These are phyloP conservation scores for Metarhizium guizhouense DNA, from an alignment of 2,329 filamentous ascomycete species.

Conservation along the genomic window DNA sequence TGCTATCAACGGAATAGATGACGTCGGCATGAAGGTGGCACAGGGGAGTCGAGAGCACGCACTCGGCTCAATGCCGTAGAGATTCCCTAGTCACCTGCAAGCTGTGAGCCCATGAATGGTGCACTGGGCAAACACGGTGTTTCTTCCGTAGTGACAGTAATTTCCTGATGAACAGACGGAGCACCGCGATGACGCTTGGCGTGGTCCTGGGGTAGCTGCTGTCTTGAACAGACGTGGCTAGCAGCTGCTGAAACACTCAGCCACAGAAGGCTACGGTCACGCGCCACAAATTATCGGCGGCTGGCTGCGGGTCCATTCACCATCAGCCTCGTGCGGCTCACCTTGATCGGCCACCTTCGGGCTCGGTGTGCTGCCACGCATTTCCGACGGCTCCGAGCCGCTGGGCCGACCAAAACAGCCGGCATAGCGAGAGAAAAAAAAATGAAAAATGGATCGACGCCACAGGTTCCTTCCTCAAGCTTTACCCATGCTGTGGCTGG, in stretches of 20 bases:
- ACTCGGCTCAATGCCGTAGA: neutral
- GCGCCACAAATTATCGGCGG: slow-evolving; percentile 6
- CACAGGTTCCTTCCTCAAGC: slow-evolving; percentile 1
- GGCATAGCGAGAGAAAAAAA: slow-evolving; percentile 7
- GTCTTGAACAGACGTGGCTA: neutral
- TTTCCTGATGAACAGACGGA: neutral
- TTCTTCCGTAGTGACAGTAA: neutral
- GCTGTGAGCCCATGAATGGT: neutral
- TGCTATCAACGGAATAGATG: slow-evolving; percentile 1
- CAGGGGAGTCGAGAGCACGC: neutral
- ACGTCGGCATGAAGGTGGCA: neutral
- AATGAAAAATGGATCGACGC: slow-evolving; percentile 8
- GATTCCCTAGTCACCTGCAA: neutral
- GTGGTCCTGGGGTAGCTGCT: neutral
- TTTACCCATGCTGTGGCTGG: slow-evolving; percentile 8
- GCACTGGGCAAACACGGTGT: neutral
- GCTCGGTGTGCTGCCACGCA: slow-evolving; percentile 12
- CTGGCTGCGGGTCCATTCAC: no score
- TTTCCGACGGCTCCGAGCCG: slow-evolving; percentile 22
- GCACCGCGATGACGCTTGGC: neutral
- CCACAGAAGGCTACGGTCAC: neutral
- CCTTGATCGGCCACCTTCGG: slow-evolving; percentile 4
- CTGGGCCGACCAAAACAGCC: slow-evolving; percentile 11
- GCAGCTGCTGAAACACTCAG: neutral
- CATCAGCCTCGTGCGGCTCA: neutral